Conservation (phyloP, 441 rosid genomes). For the Populus hybrid region DNA sequence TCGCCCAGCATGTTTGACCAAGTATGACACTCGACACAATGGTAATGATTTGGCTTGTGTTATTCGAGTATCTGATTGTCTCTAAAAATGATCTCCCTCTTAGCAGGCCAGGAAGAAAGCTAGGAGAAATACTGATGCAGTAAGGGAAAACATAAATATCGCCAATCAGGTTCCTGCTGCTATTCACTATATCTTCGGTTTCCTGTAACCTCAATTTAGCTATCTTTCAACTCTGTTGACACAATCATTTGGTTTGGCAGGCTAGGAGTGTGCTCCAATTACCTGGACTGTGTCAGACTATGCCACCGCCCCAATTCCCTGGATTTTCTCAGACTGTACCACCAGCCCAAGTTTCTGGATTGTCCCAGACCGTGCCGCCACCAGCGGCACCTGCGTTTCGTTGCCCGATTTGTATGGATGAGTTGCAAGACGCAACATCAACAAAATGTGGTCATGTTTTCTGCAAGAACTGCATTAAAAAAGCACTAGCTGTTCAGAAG, state of each 20-base stretch:
- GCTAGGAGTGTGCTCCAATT: neutral
- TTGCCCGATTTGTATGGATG: conserved; percentile 75
- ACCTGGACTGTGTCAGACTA: neutral
- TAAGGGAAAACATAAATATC: neutral
- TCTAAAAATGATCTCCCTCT: neutral
- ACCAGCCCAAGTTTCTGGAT: neutral
- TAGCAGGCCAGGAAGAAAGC: conserved; percentile 11
- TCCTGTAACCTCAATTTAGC: neutral
- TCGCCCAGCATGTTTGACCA: neutral
- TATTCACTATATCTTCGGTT: neutral
- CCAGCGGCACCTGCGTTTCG: conserved; percentile 20
- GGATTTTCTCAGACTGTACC: neutral
- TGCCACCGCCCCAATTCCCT: neutral
- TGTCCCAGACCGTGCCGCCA: neutral
- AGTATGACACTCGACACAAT: neutral
- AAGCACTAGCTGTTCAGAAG: conserved; percentile 42
- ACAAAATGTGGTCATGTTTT: conserved; percentile 88
- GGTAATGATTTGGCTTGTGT: neutral
- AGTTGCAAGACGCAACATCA: conserved; percentile 55
- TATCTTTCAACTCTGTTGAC: neutral
- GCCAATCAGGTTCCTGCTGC: neutral
- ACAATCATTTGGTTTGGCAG: neutral
- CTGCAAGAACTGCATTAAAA: conserved; percentile 62
- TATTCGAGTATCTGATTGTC: neutral
- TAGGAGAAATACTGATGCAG: neutral